Percentiles rank a stretch among this genome's conserved stretches.
phyloP scores from a whole-genome alignment of 495 filamentous ascomycete genomes.

The Evernia prunastri region DNA sequence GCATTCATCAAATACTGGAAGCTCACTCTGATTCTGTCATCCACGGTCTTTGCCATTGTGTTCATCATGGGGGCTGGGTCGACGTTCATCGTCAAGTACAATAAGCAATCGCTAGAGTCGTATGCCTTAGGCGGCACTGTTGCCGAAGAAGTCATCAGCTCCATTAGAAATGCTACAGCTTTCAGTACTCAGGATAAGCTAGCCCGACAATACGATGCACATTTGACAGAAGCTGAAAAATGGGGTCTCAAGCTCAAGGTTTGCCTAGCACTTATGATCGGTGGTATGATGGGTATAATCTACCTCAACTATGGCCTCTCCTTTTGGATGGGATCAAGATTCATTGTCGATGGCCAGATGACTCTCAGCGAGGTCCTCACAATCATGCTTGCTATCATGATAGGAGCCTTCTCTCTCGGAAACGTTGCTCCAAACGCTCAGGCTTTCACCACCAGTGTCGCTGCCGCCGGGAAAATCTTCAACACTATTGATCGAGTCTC shows the following conservation, averaged over 20 bases:
- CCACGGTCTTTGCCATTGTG: slow-evolving; percentile 29
- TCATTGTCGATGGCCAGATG: slow-evolving; percentile 62
- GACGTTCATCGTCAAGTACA: slow-evolving; percentile 69
- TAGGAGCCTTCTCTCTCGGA: slow-evolving; percentile 84
- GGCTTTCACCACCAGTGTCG: slow-evolving; percentile 73
- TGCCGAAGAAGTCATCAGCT: slow-evolving; percentile 91
- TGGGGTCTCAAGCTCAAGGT: slow-evolving; percentile 72
- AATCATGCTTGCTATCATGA: slow-evolving; percentile 82
- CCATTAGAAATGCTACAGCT: slow-evolving; percentile 85
- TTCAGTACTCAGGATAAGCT: slow-evolving; percentile 90
- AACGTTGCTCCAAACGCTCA: slow-evolving; percentile 82
- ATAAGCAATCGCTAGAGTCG: slow-evolving; percentile 65
- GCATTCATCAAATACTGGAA: slow-evolving; percentile 36
- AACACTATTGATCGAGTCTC: slow-evolving; percentile 87
- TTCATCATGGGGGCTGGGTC: slow-evolving; percentile 36
- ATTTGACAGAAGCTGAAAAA: slow-evolving; percentile 64
- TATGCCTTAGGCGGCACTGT: slow-evolving; percentile 82
- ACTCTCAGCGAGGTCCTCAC: slow-evolving; percentile 54
- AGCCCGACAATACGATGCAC: slow-evolving; percentile 71
- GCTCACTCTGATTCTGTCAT: slow-evolving; percentile 33
- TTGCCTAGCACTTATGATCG: slow-evolving; percentile 68
- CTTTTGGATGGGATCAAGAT: slow-evolving; percentile 91
- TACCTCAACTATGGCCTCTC: slow-evolving; percentile 86
- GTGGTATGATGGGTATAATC: slow-evolving; percentile 71
- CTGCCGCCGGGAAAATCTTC: slow-evolving; percentile 85